Conservation (phyloP, 805 yeast species). For the Kurtzmaniella fragi region DNA sequence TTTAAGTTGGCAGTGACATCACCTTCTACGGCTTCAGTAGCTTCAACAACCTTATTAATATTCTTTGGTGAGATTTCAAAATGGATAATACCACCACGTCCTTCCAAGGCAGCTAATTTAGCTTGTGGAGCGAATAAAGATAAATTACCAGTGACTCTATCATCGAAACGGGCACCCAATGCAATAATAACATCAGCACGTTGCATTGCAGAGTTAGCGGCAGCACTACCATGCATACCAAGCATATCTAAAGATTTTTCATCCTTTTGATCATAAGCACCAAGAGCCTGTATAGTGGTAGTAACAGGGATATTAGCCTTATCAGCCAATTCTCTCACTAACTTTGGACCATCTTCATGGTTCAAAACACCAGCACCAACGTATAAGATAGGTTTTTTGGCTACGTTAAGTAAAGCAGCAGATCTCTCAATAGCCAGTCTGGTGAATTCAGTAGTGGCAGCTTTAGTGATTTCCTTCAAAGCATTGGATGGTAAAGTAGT, state of each 20-base stretch:
- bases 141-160: constrained; percentile 90
- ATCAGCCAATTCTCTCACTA: constrained; percentile 79
- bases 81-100: constrained; percentile 93
- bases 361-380: constrained; percentile 90
- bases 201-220: constrained; percentile 93
- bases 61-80: constrained; percentile 95
- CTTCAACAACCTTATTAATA: constrained; percentile 95
- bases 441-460: constrained; percentile 70
- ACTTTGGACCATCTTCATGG: constrained; percentile 71
- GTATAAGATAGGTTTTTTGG: constrained; percentile 84
- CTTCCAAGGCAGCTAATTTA: constrained; percentile 78
- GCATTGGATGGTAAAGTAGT: constrained; percentile 74
- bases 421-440: constrained; percentile 69
- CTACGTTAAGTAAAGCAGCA: constrained; percentile 71
- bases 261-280: constrained; percentile 90
- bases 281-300: constrained; percentile 89
- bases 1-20: constrained; percentile 81
- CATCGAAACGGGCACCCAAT: constrained; percentile 96
- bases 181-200: constrained; percentile 90
- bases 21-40: constrained; percentile 95
- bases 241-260: constrained; percentile 90
- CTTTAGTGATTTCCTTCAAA: constrained; percentile 62
- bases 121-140: constrained; percentile 92
- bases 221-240: constrained; percentile 97
- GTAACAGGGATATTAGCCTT: constrained; percentile 94